A percentile compares a stretch with the other conserved stretches of the same genome.
These are phyloP conservation scores for Begonia peltatifolia DNA, from an alignment of 306 rosid genomes.

Conservation along the genomic window DNA sequence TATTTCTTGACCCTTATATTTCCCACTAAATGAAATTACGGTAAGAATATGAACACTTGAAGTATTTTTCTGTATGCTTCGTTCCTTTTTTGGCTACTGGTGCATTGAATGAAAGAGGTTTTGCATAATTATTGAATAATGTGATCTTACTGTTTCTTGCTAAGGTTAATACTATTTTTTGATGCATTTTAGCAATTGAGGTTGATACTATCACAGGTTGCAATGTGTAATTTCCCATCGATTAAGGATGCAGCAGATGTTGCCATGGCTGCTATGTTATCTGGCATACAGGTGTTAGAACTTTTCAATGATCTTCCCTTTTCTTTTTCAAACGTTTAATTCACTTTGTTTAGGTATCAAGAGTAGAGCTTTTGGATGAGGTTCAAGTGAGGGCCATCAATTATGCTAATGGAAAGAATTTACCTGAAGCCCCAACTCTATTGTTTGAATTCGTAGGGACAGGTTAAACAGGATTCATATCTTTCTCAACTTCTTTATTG, in stretches of 20 bases:
- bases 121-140: no score
- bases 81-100: no score
- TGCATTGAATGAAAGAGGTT: no score
- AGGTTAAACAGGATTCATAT: conserved; percentile 31
- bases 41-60: no score
- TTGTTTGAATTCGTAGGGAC: conserved; percentile 93
- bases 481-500: conserved; percentile 8
- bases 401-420: conserved; percentile 73
- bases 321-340: conserved; percentile 10
- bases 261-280: conserved; percentile 83
- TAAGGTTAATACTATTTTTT: no score
- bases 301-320: conserved; percentile 5
- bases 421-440: conserved; percentile 68
- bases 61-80: no score
- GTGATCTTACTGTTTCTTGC: no score
- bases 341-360: conserved; percentile 53
- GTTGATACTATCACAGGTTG: conserved; percentile 48
- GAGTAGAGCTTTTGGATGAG: conserved; percentile 91
- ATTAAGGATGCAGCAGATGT: conserved; percentile 93
- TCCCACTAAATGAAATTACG: no score
- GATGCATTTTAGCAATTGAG: no score
- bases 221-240: conserved; percentile 92
- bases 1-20: no score
- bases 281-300: conserved; percentile 75
- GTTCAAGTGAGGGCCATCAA: conserved; percentile 90